Percentiles rank a stretch among this genome's conserved stretches.
These are phyloP conservation scores for Candida ficus DNA, from an alignment of 805 yeast species.

Conservation along the genomic window DNA sequence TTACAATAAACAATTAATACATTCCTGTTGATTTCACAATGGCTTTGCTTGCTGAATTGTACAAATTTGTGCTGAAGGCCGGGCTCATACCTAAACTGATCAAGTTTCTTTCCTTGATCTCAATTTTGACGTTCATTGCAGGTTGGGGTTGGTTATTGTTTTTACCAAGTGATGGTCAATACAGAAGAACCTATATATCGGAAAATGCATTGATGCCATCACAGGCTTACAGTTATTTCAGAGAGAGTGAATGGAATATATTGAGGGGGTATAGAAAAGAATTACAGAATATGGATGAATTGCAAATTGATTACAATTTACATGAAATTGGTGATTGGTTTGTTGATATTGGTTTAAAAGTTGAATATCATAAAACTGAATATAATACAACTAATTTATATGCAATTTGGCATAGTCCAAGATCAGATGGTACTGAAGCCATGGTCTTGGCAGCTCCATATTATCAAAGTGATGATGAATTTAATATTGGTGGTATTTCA, in stretches of 20 bases:
- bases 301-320: slow-evolving; percentile 34
- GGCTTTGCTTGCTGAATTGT: slow-evolving; percentile 43
- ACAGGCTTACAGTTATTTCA: slow-evolving; percentile 85
- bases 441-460: slow-evolving; percentile 90
- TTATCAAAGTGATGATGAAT: slow-evolving; percentile 56
- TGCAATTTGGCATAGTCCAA: slow-evolving; percentile 83
- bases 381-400: slow-evolving; percentile 52
- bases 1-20: too few species aligned
- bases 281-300: slow-evolving; percentile 32
- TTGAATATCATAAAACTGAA: slow-evolving; percentile 38
- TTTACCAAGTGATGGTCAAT: slow-evolving; percentile 79
- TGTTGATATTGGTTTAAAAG: slow-evolving; percentile 64
- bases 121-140: slow-evolving; percentile 35
- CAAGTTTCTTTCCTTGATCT: slow-evolving; percentile 36
- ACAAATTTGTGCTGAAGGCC: slow-evolving; percentile 36
- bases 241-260: slow-evolving; percentile 93
- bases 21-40: slow-evolving; percentile 25
- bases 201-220: slow-evolving; percentile 98
- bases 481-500: slow-evolving; percentile 78
- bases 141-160: slow-evolving; percentile 57
- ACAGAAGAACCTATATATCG: slow-evolving; percentile 76
- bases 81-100: slow-evolving; percentile 45
- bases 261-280: slow-evolving; percentile 71
- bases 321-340: slow-evolving; percentile 52
- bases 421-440: slow-evolving; percentile 96